Base-by-base conservation (phyloP, 352 stramenopile species). In the Globisporangium megalacanthum region DNA sequence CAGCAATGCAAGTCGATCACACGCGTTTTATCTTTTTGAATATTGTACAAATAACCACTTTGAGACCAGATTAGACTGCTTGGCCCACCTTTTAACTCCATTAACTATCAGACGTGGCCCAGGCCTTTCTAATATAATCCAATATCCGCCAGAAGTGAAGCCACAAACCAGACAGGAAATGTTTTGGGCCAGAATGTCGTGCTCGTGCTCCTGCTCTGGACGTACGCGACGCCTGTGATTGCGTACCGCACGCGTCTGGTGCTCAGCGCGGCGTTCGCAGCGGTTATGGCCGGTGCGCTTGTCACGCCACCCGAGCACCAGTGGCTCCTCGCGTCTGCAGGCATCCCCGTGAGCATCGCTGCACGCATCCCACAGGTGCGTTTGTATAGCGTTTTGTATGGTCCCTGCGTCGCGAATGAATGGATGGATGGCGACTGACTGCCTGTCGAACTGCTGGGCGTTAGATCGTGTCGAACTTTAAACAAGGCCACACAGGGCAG, bases 401-500 rank as follows among this genome's bases (percentile, higher is more conserved):
- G 17, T 35, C 13, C 17, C 1, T 42, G 6, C 52, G 6, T 31
- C 7, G 19, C 15, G 22, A 3, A 25, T 52, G 4, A 3, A 46
- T 6, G n/a, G n/a, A n/a, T n/a, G n/a, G n/a, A n/a, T n/a, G 39
- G 9, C 6, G 39, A 8, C n/a, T 42, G 0, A 50, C 31, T 33
- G n/a, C 55, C n/a, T n/a, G 31, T 49, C 10, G 44, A 19, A 29
- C 25, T 46, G 25, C 4, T 47, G 25, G 36, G 4, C 31, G 33
- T 68, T 63, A 92, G 83, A 84, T 94, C 46, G 49, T 91, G 37
- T 84, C 84, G 29, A 96, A 96, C 71, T 94, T 93, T 60, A 89
- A 93, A 58, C 84, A 96, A 58, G 83, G 83, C 11, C 86, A 96
- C 68, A 96, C 86, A 37, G 86, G 86, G n/a, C 86, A 96, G 61